Evolutionary conservation across 495 filamentous ascomycete genomes (phyloP).

Genomic region (Annulohypoxylon moriforme): DNA sequence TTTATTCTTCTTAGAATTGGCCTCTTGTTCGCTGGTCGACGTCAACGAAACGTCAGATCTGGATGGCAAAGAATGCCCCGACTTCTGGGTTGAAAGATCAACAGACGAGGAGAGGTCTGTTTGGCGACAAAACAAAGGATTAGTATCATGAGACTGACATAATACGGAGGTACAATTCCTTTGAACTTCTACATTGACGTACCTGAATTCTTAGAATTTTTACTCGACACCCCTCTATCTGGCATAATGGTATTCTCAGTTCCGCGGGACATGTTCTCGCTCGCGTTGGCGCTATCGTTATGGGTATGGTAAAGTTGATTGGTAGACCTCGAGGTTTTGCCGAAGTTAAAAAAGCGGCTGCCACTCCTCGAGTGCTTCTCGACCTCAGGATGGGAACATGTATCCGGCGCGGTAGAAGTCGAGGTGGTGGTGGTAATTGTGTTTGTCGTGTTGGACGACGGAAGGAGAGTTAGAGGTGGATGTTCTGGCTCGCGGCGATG

Average conservation of each 20-base stretch:
- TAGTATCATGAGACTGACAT: slow-evolving; percentile 31
- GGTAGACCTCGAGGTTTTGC: slow-evolving; percentile 53
- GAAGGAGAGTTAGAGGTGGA: slow-evolving; percentile 39
- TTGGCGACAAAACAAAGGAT: slow-evolving; percentile 29
- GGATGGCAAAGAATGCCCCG: slow-evolving; percentile 51
- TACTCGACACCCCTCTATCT: slow-evolving; percentile 50
- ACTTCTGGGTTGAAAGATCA: slow-evolving; percentile 52
- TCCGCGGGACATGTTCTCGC: slow-evolving; percentile 59
- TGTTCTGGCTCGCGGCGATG: slow-evolving; percentile 35
- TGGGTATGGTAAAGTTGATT: slow-evolving; percentile 55
- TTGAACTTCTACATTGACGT: slow-evolving; percentile 41
- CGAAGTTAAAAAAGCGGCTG: slow-evolving; percentile 59
- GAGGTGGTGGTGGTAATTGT: slow-evolving; percentile 12
- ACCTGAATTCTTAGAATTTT: slow-evolving; percentile 61
- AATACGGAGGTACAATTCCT: slow-evolving; percentile 23
- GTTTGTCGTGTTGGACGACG: slow-evolving; percentile 24
- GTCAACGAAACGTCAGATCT: slow-evolving; percentile 59
- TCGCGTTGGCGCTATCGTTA: slow-evolving; percentile 45
- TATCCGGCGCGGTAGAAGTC: slow-evolving; percentile 18
- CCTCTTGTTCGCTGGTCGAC: slow-evolving; percentile 55
- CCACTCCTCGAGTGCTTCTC: slow-evolving; percentile 48
- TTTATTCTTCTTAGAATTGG: slow-evolving; percentile 57
- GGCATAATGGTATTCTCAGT: slow-evolving; percentile 52
- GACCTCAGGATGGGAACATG: slow-evolving; percentile 32
- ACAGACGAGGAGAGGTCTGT: slow-evolving; percentile 55